Conservation (phyloP, 176 grass and related monocot genomes). For the Ananas comosus region DNA sequence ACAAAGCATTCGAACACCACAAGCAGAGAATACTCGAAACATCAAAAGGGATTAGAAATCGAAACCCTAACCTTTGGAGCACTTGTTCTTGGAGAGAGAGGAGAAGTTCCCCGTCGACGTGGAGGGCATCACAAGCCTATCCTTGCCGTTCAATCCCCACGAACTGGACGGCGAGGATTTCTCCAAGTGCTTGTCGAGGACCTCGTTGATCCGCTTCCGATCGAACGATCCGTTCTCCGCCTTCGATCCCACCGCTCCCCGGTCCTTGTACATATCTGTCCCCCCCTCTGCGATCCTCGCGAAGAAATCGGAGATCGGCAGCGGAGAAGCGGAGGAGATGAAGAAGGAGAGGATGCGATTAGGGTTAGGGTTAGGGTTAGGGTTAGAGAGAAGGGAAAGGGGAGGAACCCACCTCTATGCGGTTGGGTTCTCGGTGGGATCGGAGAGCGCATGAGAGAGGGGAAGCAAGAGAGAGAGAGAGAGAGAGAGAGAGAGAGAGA, state of each 20-base stretch:
- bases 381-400: no score
- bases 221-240: conserved; percentile 21
- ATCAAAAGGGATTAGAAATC: background rate
- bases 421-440: no score
- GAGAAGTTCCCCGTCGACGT: conserved; percentile 11
- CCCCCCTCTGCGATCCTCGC: background rate
- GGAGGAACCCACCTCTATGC: no score
- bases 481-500: no score
- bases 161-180: conserved; percentile 43
- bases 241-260: conserved; percentile 21
- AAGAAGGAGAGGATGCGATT: no score
- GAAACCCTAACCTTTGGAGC: conserved; percentile 1
- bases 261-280: conserved; percentile 40
- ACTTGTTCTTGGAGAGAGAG: conserved; percentile 10
- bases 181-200: conserved; percentile 61
- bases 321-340: no score
- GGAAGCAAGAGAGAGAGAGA: no score
- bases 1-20: conserved; percentile 12
- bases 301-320: no score
- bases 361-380: no score
- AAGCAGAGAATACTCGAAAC: background rate
- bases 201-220: conserved; percentile 55
- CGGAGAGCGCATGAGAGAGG: no score
- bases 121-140: conserved; percentile 42
- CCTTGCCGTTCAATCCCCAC: conserved; percentile 38